A percentile compares a stretch with the other conserved stretches of the same genome.
Conservation (phyloP, 805 yeast species). For the Yarrowia phangngaensis region DNA sequence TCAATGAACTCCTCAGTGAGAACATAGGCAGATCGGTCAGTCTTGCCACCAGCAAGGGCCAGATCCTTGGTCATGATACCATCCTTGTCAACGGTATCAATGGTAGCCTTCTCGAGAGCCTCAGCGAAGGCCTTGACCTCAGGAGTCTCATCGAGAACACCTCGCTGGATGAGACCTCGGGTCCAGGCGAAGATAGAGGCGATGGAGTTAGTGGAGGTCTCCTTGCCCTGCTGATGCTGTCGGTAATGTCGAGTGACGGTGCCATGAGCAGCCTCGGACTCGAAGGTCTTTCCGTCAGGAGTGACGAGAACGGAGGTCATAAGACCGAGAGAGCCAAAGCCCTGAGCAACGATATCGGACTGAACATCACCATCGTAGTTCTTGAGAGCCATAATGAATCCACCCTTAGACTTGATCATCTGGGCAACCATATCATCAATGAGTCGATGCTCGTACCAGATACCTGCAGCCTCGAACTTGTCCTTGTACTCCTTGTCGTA, state of each 20-base stretch:
- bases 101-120: conserved; percentile 72
- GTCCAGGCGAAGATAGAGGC: conserved; percentile 98
- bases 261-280: conserved; percentile 98
- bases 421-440: conserved; percentile 99
- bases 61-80: conserved; percentile 94
- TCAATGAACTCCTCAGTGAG: conserved; percentile 89
- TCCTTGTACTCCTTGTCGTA: conserved; percentile 66
- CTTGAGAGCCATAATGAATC: conserved; percentile 92
- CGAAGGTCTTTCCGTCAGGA: conserved; percentile 95
- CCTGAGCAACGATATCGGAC: conserved; percentile 96
- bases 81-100: conserved; percentile 78
- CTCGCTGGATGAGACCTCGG: conserved; percentile 89
- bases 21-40: conserved; percentile 75
- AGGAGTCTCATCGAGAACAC: conserved; percentile 80
- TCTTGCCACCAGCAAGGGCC: conserved; percentile 84
- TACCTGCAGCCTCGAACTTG: conserved; percentile 71
- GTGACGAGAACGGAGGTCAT: conserved; percentile 96
- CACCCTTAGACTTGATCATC: conserved; percentile 94
- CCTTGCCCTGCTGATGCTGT: conserved; percentile 94
- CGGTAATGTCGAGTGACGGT: conserved; percentile 97
- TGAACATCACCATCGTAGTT: conserved; percentile 98
- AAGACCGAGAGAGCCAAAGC: conserved; percentile 92
- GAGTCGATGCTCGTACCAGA: conserved; percentile 94
- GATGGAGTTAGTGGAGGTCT: conserved; percentile 94
- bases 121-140: conserved; percentile 79